Evolutionary conservation across 768 basidiomycete species (phyloP), one percentile per base, ranked within the genome.

Genomic region (Russula emetica): DNA sequence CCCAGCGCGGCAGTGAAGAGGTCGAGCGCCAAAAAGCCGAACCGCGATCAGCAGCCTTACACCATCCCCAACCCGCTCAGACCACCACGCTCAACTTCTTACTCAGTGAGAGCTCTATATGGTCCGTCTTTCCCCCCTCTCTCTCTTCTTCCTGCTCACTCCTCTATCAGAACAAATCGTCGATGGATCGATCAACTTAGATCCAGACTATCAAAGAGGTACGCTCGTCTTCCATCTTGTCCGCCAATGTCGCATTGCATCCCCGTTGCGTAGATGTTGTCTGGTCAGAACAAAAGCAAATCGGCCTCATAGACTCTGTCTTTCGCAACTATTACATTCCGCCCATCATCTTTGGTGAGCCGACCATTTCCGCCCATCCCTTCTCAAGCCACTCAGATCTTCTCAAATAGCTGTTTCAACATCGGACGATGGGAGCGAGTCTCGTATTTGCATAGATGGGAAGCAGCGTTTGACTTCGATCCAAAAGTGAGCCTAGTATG

Each of bases 131-230:
- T 18, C 44, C 2, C 16, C 11, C 38, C 45, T 36, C 28, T 40
- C 14, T 28, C 24, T 6, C 24, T 10, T 24, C 18, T 10, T 26
- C 18, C 22, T 45, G 5, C 45, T 63, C 42, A 63, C 34, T 26
- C 40, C 3, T 18, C 24, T 20, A 38, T 14, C 68, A 89, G 88
- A 88, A 58, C 86, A 90, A 72, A 82, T 90, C 38, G 73, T 79
- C 55, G 76, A 74, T n/a, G 76, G 76, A 2, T 86, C 88, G 59
- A 87, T 92, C 56, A 77, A 88, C 69, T 74, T 90, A 9, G 83
- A 90, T 49, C 86, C 89, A 0, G 90, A 90, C 44, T 92, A 92
- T 70, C 90, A 92, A 70, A 82, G 89, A 70, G 89, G 86, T 85
- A 58, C 18, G 72, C 58, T n/a, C 55, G 22, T 24, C 49, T 20